A percentile compares a stretch with the other conserved stretches of the same genome.
phyloP scores from a whole-genome alignment of 768 basidiomycete species.

The Mrakia gelida region DNA sequence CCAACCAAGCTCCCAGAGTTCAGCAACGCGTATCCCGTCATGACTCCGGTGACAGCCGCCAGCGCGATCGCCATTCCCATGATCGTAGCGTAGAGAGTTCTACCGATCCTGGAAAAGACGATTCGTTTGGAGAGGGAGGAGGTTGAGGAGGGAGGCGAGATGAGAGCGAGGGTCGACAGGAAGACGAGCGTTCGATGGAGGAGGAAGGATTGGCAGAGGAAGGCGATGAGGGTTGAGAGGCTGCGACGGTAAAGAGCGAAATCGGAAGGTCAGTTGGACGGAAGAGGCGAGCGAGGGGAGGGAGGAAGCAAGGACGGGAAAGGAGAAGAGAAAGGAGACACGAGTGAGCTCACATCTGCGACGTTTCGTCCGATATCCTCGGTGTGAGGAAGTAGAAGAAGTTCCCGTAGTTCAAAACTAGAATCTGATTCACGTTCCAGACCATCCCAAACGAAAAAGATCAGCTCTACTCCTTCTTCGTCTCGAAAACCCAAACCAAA shows the following conservation, averaged over 20 bases:
- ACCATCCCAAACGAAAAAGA: too few species aligned
- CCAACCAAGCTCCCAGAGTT: not conserved
- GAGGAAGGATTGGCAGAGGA: constrained; percentile 4
- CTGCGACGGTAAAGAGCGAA: not conserved
- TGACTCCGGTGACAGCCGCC: not conserved
- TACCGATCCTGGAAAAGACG: not conserved
- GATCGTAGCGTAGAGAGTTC: not conserved
- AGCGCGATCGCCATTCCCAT: not conserved
- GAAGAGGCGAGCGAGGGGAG: not conserved
- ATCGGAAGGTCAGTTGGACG: too few species aligned
- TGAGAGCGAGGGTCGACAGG: not conserved
- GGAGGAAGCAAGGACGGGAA: not conserved
- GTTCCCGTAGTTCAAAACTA: not conserved
- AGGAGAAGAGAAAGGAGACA: not conserved
- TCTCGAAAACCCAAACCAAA: not conserved
- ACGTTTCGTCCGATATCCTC: not conserved
- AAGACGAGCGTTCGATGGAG: constrained; percentile 6
- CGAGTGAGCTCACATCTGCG: not conserved
- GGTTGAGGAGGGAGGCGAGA: not conserved
- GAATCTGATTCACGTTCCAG: not conserved
- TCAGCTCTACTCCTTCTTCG: not conserved
- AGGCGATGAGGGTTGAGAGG: not conserved
- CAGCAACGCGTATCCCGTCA: not conserved
- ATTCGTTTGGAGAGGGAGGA: not conserved
- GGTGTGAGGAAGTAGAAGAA: not conserved